A percentile compares a stretch with the other conserved stretches of the same genome.
phyloP scores from a whole-genome alignment of 202 grass and related monocot genomes.

The Carex arenaria region DNA sequence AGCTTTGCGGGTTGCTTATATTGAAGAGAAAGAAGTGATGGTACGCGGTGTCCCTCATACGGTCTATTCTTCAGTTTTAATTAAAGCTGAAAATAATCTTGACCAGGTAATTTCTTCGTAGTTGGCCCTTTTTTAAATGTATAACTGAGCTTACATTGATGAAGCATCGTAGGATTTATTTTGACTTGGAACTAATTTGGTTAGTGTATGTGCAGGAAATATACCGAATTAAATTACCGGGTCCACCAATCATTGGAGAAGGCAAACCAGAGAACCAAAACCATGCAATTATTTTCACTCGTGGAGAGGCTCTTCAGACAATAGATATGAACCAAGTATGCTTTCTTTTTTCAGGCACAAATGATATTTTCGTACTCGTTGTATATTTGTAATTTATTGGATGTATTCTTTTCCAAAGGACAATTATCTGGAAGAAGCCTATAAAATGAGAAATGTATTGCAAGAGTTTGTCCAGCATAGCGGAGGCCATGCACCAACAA shows the following conservation, averaged over 20 bases:
- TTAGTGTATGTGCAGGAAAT: conserved; percentile 55
- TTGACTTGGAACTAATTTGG: conserved; percentile 9
- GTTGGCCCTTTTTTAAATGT: not conserved
- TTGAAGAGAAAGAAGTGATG: conserved; percentile 92
- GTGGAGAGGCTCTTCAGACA: conserved; percentile 87
- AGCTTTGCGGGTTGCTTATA: conserved; percentile 81
- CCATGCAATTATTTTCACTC: conserved; percentile 96
- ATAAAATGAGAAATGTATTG: conserved; percentile 97
- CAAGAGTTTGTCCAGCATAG: conserved; percentile 77
- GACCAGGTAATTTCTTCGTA: conserved; percentile 58
- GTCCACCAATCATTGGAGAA: conserved; percentile 79
- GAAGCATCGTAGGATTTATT: not conserved
- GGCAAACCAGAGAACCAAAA: conserved; percentile 99
- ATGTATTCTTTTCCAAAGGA: conserved; percentile 41
- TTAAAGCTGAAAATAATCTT: conserved; percentile 86
- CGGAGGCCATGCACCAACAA: conserved; percentile 62
- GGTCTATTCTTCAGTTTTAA: conserved; percentile 85
- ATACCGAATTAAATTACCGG: conserved; percentile 82
- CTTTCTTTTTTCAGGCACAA: conserved; percentile 17
- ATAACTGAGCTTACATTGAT: not conserved
- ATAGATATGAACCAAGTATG: conserved; percentile 97
- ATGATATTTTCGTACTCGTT: not conserved
- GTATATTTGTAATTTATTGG: not conserved
- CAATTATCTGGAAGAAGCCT: conserved; percentile 97
- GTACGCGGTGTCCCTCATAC: conserved; percentile 29